Conservation (phyloP, 495 filamentous ascomycete genomes). For the Aspergillus sparsus region DNA sequence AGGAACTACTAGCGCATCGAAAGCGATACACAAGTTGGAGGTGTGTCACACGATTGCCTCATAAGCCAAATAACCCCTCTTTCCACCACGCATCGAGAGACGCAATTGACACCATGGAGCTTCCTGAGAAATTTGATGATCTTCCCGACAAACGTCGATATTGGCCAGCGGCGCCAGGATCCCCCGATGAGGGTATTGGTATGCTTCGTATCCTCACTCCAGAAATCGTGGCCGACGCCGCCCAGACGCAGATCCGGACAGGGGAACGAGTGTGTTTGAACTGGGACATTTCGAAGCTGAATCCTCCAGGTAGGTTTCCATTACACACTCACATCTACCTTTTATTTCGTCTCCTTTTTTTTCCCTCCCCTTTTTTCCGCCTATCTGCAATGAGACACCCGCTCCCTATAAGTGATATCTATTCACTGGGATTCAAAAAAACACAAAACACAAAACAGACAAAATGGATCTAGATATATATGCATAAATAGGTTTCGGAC, state of each 20-base stretch:
- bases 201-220: constrained; percentile 53
- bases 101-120: constrained; percentile 30
- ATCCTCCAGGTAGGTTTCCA: constrained; percentile 38
- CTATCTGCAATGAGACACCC: no score
- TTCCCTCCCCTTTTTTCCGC: not conserved
- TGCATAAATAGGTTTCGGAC: constrained; percentile 50
- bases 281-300: constrained; percentile 54
- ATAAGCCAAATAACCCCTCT: not conserved
- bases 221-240: constrained; percentile 49
- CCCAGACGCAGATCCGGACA: constrained; percentile 48
- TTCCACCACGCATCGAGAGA: not conserved
- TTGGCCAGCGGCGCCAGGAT: constrained; percentile 48
- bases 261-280: constrained; percentile 53
- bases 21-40: no score
- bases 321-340: not conserved
- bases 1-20: no score
- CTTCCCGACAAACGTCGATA: constrained; percentile 51
- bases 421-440: no score
- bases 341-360: not conserved
- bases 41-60: no score
- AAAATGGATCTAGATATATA: constrained; percentile 12
- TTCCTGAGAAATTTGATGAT: constrained; percentile 48
- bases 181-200: constrained; percentile 54
- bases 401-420: no score
- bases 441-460: not conserved